phyloP scores from a whole-genome alignment of 1,284 basidiomycete species.

The Ustilago loliicola region DNA sequence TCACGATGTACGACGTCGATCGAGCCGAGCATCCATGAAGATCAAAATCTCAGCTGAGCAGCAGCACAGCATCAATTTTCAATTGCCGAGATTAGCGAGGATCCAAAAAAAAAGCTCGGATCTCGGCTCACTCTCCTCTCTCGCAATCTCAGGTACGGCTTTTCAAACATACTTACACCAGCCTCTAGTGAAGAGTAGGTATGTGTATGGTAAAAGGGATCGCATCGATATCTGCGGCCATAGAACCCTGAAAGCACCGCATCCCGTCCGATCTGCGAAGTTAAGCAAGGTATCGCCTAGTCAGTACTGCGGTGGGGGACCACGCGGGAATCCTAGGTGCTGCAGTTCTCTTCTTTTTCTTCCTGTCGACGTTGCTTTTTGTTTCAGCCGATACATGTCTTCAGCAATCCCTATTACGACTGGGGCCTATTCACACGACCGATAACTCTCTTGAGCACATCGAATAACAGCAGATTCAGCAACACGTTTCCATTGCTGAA shows the following conservation, averaged over 20 bases:
- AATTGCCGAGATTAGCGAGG: conserved; percentile 4
- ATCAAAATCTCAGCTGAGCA: background rate
- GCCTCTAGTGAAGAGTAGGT: background rate
- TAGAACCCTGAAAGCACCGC: conserved; percentile 83
- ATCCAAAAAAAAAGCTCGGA: background rate
- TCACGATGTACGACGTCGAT: conserved; percentile 4
- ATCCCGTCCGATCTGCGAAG: conserved; percentile 85
- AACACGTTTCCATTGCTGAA: background rate
- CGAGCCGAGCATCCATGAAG: conserved; percentile 1
- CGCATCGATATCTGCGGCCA: conserved; percentile 77
- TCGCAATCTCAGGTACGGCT: background rate
- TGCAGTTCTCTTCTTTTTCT: conserved; percentile 16
- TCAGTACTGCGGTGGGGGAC: conserved; percentile 88
- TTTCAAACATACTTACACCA: background rate
- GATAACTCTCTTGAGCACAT: background rate
- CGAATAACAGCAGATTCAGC: background rate
- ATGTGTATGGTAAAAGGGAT: background rate
- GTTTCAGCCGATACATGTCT: background rate
- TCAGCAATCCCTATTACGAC: background rate
- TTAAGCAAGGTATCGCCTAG: conserved; percentile 83
- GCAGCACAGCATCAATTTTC: background rate
- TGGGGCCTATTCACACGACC: background rate
- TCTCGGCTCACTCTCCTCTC: background rate
- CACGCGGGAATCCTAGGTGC: conserved; percentile 85
- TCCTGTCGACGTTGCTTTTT: background rate